Conservation (phyloP, 345 rosid genomes). For the Salix exigua region DNA sequence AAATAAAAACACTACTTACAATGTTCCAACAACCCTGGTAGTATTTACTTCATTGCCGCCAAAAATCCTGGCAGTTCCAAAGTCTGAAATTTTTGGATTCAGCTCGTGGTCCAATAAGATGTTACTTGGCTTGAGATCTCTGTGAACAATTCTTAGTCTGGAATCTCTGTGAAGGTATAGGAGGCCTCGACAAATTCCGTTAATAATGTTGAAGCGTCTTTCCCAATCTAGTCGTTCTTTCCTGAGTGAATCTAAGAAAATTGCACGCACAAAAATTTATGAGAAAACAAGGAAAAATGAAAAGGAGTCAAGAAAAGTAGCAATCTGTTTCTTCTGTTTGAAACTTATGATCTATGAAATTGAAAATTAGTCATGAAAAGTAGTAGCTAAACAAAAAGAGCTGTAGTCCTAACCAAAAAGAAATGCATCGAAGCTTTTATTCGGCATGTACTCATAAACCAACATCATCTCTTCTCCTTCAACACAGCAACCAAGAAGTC, state of each 20-base stretch:
- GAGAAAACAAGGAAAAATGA: too few relatives aligned
- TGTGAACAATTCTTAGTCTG: constrained; percentile 26
- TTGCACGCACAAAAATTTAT: not conserved
- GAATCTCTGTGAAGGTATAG: constrained; percentile 33
- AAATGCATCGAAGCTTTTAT: constrained; percentile 20
- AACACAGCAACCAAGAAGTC: too few relatives aligned
- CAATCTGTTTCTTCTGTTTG: too few relatives aligned
- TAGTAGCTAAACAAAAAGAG: constrained; percentile 1
- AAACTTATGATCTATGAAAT: too few relatives aligned
- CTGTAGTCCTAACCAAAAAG: constrained; percentile 10
- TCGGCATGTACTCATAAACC: not conserved
- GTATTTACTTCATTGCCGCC: constrained; percentile 24
- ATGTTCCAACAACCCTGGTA: constrained; percentile 28
- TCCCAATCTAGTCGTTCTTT: constrained; percentile 10
- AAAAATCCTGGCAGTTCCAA: constrained; percentile 33
- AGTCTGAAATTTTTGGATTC: constrained; percentile 33
- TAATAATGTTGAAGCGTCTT: constrained; percentile 15
- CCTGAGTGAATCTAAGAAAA: constrained; percentile 1
- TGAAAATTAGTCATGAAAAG: too few relatives aligned
- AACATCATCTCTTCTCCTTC: too few relatives aligned
- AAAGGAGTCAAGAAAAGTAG: too few relatives aligned
- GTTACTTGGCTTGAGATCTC: constrained; percentile 33
- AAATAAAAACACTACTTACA: constrained; percentile 10
- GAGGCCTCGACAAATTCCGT: constrained; percentile 20
- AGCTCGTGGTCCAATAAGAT: constrained; percentile 23